A percentile compares a stretch with the other conserved stretches of the same genome.
phyloP scores from a whole-genome alignment of 2,329 filamentous ascomycete genomes.

The Microsporum audouinii region DNA sequence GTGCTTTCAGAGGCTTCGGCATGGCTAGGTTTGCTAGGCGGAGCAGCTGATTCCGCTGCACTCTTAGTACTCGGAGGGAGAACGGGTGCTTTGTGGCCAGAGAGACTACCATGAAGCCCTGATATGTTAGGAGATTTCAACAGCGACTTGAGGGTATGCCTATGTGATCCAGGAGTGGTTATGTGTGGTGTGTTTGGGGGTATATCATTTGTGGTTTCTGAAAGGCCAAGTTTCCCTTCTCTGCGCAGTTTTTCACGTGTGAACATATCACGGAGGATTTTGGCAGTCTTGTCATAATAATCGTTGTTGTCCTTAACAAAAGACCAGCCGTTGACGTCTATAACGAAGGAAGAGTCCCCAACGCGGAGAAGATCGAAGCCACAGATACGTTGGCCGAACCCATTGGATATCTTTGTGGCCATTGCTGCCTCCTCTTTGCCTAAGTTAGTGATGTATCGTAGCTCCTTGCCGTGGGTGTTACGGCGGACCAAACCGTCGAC shows the following conservation, averaged over 20 bases:
- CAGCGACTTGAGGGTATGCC: slow-evolving; percentile 45
- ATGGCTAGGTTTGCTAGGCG: not conserved
- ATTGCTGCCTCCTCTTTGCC: slow-evolving; percentile 70
- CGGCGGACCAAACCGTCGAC: slow-evolving; percentile 91
- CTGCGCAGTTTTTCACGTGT: slow-evolving; percentile 55
- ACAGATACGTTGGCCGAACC: slow-evolving; percentile 90
- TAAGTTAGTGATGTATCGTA: slow-evolving; percentile 84
- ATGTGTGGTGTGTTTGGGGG: slow-evolving; percentile 27
- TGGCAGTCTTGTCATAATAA: slow-evolving; percentile 86
- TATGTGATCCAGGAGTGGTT: slow-evolving; percentile 33
- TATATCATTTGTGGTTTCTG: slow-evolving; percentile 24
- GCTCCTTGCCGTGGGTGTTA: slow-evolving; percentile 94
- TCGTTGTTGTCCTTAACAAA: slow-evolving; percentile 99
- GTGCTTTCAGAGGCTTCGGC: not conserved
- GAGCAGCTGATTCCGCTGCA: not conserved
- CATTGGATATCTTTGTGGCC: slow-evolving; percentile 77
- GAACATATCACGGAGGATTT: slow-evolving; percentile 79
- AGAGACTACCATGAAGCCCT: slow-evolving; percentile 37
- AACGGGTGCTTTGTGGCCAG: not conserved
- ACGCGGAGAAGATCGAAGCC: slow-evolving; percentile 89
- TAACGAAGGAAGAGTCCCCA: slow-evolving; percentile 84
- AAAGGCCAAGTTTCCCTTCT: slow-evolving; percentile 24
- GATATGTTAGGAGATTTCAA: slow-evolving; percentile 56
- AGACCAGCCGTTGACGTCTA: slow-evolving; percentile 98
- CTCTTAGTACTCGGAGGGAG: not conserved